Base-by-base conservation (phyloP, 495 filamentous ascomycete species). In the Chaetomidium leptoderma region DNA sequence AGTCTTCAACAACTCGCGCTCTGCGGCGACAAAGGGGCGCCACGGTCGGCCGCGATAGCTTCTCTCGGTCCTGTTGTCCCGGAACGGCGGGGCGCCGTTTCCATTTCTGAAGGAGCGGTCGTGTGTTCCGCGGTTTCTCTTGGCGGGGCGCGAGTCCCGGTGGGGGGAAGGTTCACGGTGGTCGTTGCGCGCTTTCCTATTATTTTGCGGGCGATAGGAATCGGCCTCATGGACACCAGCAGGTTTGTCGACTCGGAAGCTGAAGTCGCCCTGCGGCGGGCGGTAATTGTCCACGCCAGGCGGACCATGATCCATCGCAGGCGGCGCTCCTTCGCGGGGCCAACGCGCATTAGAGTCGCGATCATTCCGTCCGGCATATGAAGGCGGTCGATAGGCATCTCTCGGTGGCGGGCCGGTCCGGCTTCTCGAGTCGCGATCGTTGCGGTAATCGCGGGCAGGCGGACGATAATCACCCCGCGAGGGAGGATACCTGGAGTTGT, bases 211-310 rank as follows among this genome's bases (percentile, higher is more conserved):
- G 8, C 57, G 56, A 44, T 71, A 61, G 40, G 45, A 40, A 27
- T 59, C 68, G 58, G 59, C 58, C 13, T 70, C 62, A 30, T 63
- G 53, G 21, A 80, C 53, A 23, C 74, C 76, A 1, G 66, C 54
- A 7, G 76, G 76, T 29, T 69, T 71, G 21, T 73, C 70, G 21
- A 72, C 63, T 9, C 72, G 72, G 39, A 80, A 80, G 4, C 72
- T 73, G 55, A 79, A 79, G 29, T 78, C 74, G 32, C 72, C 60
- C 49, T 72, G 72, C 17, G 77, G 77, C 14, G 70, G 71, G 0
- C 63, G 67, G 47, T 68, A 69, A 35, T 55, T 62, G 53, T 63
- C 54, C 24, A 19, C 17, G 3, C 48, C 52, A 23, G 45, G 53
- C n/a, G 52, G 39, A 33, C 48, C 35, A 13, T 51, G 45, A 27